These are phyloP conservation scores for Hypoxylon perforatum DNA, from an alignment of 495 filamentous ascomycete genomes.

Conservation along the genomic window DNA sequence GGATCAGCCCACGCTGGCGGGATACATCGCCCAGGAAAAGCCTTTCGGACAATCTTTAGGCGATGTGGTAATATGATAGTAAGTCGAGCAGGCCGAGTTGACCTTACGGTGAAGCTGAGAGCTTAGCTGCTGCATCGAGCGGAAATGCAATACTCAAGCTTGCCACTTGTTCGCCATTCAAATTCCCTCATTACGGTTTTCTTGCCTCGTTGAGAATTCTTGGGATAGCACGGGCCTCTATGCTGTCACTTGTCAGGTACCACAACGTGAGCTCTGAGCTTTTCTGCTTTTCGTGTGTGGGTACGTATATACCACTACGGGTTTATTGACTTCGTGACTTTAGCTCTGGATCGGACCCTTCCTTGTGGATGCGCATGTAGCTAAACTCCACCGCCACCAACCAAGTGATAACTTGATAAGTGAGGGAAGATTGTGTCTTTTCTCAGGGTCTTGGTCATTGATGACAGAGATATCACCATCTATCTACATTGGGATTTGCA, in stretches of 20 bases:
- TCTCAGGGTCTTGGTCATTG: constrained; percentile 13
- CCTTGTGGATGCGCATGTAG: constrained; percentile 16
- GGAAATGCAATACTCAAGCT: constrained; percentile 19
- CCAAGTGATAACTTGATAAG: constrained; percentile 1
- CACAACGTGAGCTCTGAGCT: constrained; percentile 29
- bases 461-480: neutral
- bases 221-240: constrained; percentile 38
- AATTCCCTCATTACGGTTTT: constrained; percentile 39
- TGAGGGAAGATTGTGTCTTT: neutral
- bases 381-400: constrained; percentile 4
- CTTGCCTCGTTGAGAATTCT: constrained; percentile 35
- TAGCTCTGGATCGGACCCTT: constrained; percentile 14
- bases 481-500: neutral
- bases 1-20: constrained; percentile 27
- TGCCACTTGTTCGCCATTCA: constrained; percentile 25
- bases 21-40: constrained; percentile 12
- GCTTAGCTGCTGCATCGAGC: neutral
- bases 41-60: constrained; percentile 29
- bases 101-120: neutral
- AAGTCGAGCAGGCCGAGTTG: neutral
- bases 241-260: constrained; percentile 39
- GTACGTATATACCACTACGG: neutral
- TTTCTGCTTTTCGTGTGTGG: constrained; percentile 3
- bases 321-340: constrained; percentile 11
- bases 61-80: constrained; percentile 3